Evolutionary conservation across 306 rosid species (phyloP), one percentile per base, ranked within the genome.

Genomic region (Phaseolus lunatus): DNA sequence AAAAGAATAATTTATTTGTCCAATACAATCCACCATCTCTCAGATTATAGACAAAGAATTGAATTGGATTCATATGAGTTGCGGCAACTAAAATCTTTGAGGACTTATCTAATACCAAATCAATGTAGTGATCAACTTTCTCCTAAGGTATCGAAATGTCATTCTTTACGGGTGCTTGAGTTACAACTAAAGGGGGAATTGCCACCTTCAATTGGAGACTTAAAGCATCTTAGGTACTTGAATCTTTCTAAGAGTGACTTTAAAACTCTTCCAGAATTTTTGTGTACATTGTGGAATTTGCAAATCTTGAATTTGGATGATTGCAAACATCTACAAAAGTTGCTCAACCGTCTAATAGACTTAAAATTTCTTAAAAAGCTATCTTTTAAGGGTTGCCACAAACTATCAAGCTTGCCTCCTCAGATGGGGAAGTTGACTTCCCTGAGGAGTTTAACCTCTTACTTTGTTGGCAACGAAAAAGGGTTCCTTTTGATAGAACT

Each of bases 401-500:
- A 2, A 10, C 29, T 54, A 3, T 54, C 15, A 2, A 22, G 10
- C 15, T 20, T 53, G 29, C 7, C 59, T 3, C 59, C 24, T 52
- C 26, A 18, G 5, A 54, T 22, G 1, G 59, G 59, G 15, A 53
- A 19, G 27, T 53, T 53, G 26, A 19, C 35, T 52, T 69, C 24
- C 24, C 20, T 84, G 0, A 74, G 11, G 45, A 79, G 26, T n/a
- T 75, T 84, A 37, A 31, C 9, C 37, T 16, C 1, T 0, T 79
- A 58, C 5, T 0, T 75, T 23, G 78, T 84, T 43, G 75, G 87
- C 3, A 16, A 37, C 2, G 3, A 29, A 31, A 59, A 2, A 24
- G 87, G 87, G 50, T 79, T 57, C 43, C 27, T 7, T 9, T 62
- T 78, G 57, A 29, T 13, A 75, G 81, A 83, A 66, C 23, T 82